Evolutionary conservation across 768 basidiomycete species (phyloP), one percentile per base, ranked within the genome.

Genomic region (Dentipellis sp.): DNA sequence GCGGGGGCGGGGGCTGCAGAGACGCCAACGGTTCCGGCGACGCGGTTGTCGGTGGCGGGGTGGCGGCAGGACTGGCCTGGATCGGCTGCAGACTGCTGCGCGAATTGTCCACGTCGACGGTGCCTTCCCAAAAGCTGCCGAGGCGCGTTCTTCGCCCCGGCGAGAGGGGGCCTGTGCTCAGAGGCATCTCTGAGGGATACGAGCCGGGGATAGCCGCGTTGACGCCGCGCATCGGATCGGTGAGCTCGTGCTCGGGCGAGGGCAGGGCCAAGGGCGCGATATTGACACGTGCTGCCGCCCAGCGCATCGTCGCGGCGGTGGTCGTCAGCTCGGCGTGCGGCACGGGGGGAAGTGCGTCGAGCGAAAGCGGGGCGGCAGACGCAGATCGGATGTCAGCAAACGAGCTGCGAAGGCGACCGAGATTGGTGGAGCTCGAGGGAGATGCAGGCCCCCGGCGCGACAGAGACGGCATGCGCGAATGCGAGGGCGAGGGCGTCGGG

Each of bases 171-270:
- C 71, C 69, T 47, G 64, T 65, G 19, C 71, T 68, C 50, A 68
- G 62, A 67, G 71, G 69, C 22, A 66, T 65, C 50, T 64, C 64
- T 56, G 65, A 58, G 53, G 75, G 74, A 66, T 84, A 81, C 10
- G 80, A 77, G 21, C 84, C 80, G 1, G 88, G 86, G 46, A 88
- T 78, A 9, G 81, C 73, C 22, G 86, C 75, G 9, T 78, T 83
- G 19, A 86, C 78, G 36, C 83, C 82, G 38, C 88, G 82, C 82
- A 97, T 84, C 0, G 94, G 94, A 69, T 97, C 94, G 10, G 86
- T 86, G 22, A 95, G 78, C 65, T 97, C 94, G 62, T 88, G 84
- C 65, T 97, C 94, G 0, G 94, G 94, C 10, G 87, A 91, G 2
- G 94, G 93, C 0, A 94, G 76, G 0, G 90, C 84, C 22, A 97